Conservation (phyloP, 2,329 filamentous ascomycete genomes). For the Cyphellophora attinorum region DNA sequence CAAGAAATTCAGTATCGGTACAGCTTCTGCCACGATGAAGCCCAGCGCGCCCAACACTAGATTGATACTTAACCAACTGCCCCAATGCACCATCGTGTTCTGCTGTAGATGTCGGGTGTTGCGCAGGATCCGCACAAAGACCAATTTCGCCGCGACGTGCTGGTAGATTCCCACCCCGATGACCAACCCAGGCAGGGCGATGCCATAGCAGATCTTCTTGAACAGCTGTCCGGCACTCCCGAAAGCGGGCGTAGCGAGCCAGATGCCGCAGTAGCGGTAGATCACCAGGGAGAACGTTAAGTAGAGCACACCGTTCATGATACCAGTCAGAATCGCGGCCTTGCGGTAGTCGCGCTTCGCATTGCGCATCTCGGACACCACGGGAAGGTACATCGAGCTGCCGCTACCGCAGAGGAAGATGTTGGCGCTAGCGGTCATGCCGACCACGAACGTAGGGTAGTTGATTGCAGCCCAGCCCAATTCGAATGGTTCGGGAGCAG, state of each 20-base stretch:
- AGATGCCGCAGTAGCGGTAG: conserved; percentile 38
- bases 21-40: conserved; percentile 43
- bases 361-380: conserved; percentile 30
- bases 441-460: conserved; percentile 20
- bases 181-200: conserved; percentile 25
- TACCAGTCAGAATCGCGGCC: conserved; percentile 25
- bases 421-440: conserved; percentile 22
- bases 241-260: conserved; percentile 38
- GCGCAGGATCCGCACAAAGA: conserved; percentile 47
- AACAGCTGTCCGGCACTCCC: conserved; percentile 33
- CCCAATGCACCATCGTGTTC: conserved; percentile 44
- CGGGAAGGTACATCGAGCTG: conserved; percentile 25
- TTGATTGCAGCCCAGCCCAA: conserved; percentile 21
- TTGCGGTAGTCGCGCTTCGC: conserved; percentile 23
- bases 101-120: conserved; percentile 41
- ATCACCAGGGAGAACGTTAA: conserved; percentile 31
- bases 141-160: conserved; percentile 44
- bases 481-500: conserved; percentile 20
- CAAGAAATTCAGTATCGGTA: conserved; percentile 48
- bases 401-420: conserved; percentile 23
- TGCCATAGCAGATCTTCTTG: conserved; percentile 38
- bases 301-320: conserved; percentile 18
- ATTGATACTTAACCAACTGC: conserved; percentile 40
- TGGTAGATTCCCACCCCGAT: conserved; percentile 7
- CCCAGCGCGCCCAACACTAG: conserved; percentile 4